Conservation (phyloP, 768 basidiomycete genomes). For the Punctularia strigosozonata region DNA sequence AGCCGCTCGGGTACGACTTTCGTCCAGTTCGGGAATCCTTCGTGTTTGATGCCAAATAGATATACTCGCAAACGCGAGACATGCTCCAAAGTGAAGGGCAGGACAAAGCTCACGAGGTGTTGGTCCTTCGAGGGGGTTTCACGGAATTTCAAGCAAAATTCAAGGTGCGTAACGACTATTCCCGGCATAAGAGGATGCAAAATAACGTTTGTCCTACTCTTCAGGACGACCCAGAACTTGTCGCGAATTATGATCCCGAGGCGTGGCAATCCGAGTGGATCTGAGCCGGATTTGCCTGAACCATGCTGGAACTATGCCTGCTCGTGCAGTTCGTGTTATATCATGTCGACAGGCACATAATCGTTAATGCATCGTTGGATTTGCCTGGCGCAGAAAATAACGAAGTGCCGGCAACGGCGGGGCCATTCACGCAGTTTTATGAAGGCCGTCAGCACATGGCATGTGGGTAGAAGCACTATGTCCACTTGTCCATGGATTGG, state of each 20-base stretch:
- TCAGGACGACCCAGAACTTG: constrained; percentile 53
- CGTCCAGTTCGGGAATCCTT: constrained; percentile 1
- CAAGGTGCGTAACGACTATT: constrained; percentile 31
- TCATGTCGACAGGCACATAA: neutral
- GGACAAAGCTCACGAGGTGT: constrained; percentile 41
- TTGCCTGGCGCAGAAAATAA: too few relatives aligned
- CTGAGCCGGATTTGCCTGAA: constrained; percentile 7
- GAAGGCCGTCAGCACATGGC: too few relatives aligned
- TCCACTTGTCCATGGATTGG: too few relatives aligned
- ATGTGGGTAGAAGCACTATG: too few relatives aligned
- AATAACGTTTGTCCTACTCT: constrained; percentile 1
- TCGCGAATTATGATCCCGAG: constrained; percentile 67
- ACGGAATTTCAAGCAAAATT: constrained; percentile 55
- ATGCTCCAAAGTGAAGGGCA: constrained; percentile 29
- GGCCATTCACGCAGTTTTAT: too few relatives aligned
- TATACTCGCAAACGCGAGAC: constrained; percentile 54
- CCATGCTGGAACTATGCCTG: neutral
- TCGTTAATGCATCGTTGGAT: too few relatives aligned
- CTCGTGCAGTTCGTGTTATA: neutral
- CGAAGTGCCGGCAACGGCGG: too few relatives aligned
- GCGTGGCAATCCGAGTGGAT: constrained; percentile 41
- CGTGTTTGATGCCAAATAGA: constrained; percentile 24
- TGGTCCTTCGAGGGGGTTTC: constrained; percentile 65
- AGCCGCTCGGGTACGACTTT: constrained; percentile 50
- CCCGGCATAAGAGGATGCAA: constrained; percentile 1